Evolutionary conservation across 257 asterid genomes (phyloP), one percentile per base, ranked within the genome.

Genomic region (Solanum boliviense): DNA sequence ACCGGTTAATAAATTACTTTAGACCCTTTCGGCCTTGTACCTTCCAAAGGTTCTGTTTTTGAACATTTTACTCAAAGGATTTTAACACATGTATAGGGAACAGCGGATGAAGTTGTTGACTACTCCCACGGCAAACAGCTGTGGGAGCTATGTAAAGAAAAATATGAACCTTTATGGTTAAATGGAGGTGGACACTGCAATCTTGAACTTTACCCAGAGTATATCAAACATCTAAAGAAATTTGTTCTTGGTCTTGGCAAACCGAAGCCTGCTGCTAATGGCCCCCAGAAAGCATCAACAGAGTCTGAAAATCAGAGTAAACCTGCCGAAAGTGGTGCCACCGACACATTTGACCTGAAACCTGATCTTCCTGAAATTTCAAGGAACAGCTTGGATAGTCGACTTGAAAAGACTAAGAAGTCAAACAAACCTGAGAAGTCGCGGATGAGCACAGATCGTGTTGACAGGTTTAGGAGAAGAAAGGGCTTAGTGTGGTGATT

Each of bases 131-230:
- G 99, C 73, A 94, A 94, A 93, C 98, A 94, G 93, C 98, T 96
- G 71, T 91, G 93, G 91, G 98, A 94, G 91, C 98, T 93, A 83
- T 95, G 96, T 93, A 94, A 94, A 89, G 94, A 92, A 70, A 95
- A 95, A 85, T 96, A 96, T 56, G 99, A 96, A 34, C 99, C 99
- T 67, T 25, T 94, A 65, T 96, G 99, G 99, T 83, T 96, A 91
- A 94, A 68, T 32, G 98, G 99, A 78, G 99, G 98, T 46, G 98
- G 98, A 25, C 98, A 96, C 91, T 94, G 98, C 95, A 96, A 96
- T 91, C 98, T 96, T 60, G 99, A 96, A 90, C 95, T 96, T 78
- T 96, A 93, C 70, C 98, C 99, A 0, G 99, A 95, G 91, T 96
- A 94, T 94, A 94, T 96, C 86, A 96, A 94, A 83, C 98, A 94